Evolutionary conservation across 1,284 basidiomycete species (phyloP).

Genomic region (Ustilago cynodontis): DNA sequence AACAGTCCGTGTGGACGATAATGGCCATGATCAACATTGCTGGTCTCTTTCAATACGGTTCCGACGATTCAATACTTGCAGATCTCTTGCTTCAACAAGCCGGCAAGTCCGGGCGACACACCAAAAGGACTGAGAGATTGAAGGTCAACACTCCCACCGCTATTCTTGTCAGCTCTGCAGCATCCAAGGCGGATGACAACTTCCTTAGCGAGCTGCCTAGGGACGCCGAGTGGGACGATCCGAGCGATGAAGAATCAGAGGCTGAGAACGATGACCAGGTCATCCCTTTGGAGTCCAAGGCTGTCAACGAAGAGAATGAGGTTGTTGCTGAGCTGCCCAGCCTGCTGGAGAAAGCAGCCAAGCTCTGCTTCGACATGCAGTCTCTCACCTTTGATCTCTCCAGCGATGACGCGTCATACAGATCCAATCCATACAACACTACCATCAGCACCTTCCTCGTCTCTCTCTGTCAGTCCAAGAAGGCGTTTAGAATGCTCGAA

Average conservation of each 20-base stretch:
- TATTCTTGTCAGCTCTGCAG: conserved; percentile 55
- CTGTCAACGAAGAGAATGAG: conserved; percentile 55
- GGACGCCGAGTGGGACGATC: conserved; percentile 45
- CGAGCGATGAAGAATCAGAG: conserved; percentile 43
- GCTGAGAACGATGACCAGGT: conserved; percentile 73
- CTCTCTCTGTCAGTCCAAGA: conserved; percentile 71
- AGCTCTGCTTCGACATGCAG: conserved; percentile 84
- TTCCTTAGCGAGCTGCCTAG: conserved; percentile 42
- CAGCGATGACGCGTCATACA: conserved; percentile 21
- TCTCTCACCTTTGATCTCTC: conserved; percentile 75
- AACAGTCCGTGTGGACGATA: conserved; percentile 92
- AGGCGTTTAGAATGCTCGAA: conserved; percentile 49
- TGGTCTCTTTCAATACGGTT: conserved; percentile 87
- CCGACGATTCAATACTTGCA: conserved; percentile 78
- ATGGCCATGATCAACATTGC: conserved; percentile 88
- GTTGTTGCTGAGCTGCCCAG: conserved; percentile 72
- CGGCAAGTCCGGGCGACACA: conserved; percentile 19
- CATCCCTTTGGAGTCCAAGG: conserved; percentile 38
- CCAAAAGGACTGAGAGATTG: conserved; percentile 68
- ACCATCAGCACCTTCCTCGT: conserved; percentile 87
- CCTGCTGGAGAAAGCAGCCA: conserved; percentile 79
- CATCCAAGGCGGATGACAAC: conserved; percentile 41
- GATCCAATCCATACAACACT: conserved; percentile 82
- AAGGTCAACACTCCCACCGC: conserved; percentile 70
- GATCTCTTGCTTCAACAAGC: conserved; percentile 28